A percentile compares a stretch with the other conserved stretches of the same genome.
Evolutionary conservation across 495 filamentous ascomycete species (phyloP).

Genomic region (Pseudotulostoma volvatum): DNA sequence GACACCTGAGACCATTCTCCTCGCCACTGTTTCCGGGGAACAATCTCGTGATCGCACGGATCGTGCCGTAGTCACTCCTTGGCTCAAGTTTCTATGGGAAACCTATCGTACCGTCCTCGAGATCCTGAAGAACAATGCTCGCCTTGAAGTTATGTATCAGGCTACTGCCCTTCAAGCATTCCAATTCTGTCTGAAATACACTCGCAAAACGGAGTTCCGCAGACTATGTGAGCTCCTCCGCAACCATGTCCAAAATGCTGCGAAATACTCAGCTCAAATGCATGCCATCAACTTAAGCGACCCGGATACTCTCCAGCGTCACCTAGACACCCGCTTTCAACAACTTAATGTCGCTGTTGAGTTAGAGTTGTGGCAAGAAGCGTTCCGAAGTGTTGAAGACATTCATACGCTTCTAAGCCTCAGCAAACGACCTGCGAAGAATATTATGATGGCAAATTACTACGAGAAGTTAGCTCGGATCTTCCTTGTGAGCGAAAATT

Average conservation of each 20-base stretch:
- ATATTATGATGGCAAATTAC: conserved; percentile 99
- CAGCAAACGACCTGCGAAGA: conserved; percentile 98
- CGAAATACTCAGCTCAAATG: conserved; percentile 98
- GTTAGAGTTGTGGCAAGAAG: conserved; percentile 96
- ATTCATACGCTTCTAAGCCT: conserved; percentile 97
- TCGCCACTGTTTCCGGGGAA: conserved; percentile 94
- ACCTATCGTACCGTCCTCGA: conserved; percentile 98
- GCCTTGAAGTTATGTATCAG: conserved; percentile 95
- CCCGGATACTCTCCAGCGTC: conserved; percentile 88
- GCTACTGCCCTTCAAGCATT: conserved; percentile 94
- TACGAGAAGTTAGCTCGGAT: conserved; percentile 98
- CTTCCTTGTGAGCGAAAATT: conserved; percentile 97
- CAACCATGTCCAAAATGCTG: conserved; percentile 97
- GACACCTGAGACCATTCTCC: conserved; percentile 92
- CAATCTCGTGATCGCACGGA: conserved; percentile 94
- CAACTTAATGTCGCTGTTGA: conserved; percentile 97
- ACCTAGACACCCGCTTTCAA: conserved; percentile 94
- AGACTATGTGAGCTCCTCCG: conserved; percentile 92
- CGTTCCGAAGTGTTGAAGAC: conserved; percentile 96
- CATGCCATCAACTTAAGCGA: conserved; percentile 98
- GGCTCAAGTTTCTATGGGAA: conserved; percentile 99
- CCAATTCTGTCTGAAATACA: conserved; percentile 95
- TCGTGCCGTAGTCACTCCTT: conserved; percentile 92
- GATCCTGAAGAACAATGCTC: conserved; percentile 96
- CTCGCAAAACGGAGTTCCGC: conserved; percentile 97